Evolutionary conservation across 495 filamentous ascomycete species (phyloP), one percentile per base, ranked within the genome.

Genomic region (Astrothelium macrocarpum): DNA sequence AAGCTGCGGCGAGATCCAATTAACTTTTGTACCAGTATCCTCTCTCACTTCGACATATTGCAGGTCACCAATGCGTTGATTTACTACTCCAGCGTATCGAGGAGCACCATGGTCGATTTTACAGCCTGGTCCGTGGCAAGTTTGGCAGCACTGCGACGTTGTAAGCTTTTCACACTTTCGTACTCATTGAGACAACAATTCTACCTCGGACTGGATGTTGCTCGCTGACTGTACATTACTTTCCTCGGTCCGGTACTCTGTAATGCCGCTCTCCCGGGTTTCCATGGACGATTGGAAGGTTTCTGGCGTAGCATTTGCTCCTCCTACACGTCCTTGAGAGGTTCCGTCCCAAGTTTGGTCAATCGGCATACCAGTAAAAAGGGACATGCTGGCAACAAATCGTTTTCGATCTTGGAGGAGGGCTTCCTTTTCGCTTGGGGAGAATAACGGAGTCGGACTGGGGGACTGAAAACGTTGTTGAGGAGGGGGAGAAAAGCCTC

Each of bases 341-440:
- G 45, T 5, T 49, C 45, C 12, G 5, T 25, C 5, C 20, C 25
- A 29, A 28, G 29, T 20, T 5, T 56, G 12, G 49, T 56, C 9
- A 9, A 29, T n/a, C 2, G 49, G 23, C 16, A 29, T 56, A 9
- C 49, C 49, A 20, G 25, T 9, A 29, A 5, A 28, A 16, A 56
- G 11, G 49, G 29, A 56, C 9, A 10, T 56, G 29, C 9, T 3
- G 9, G 25, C 23, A 5, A 56, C 11, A 29, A n/a, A 56, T 56
- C 49, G n/a, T 56, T 56, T 56, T 9, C 49, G 49, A 56, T 56
- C 49, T 56, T 56, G 49, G 23, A 56, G 26, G 25, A 29, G 23
- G 2, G 5, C 5, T 16, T 56, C 49, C 9, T 28, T 3, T 29
- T 56, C 49, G 49, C 49, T 56, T 5, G n/a, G 23, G 26, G 49